phyloP scores from a whole-genome alignment of 257 asterid genomes.

The Euphrasia confusa region DNA sequence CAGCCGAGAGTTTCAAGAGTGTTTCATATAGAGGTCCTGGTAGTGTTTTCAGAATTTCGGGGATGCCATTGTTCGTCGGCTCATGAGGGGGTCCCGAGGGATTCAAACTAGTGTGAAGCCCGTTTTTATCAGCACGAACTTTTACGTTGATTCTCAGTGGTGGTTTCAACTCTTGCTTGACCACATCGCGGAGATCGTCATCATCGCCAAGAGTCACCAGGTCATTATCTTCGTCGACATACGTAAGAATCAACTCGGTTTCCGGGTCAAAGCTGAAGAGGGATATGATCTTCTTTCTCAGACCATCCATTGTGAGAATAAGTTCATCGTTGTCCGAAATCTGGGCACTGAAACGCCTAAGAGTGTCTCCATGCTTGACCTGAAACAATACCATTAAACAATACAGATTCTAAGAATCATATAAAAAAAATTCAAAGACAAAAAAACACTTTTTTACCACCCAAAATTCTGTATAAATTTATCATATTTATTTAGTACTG shows the following conservation, averaged over 20 bases:
- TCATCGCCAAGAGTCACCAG: conserved; percentile 68
- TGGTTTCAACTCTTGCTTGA: conserved; percentile 71
- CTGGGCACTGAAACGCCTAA: conserved; percentile 69
- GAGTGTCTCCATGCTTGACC: conserved; percentile 69
- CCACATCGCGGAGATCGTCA: conserved; percentile 70
- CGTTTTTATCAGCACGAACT: conserved; percentile 27
- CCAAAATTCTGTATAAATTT: no score
- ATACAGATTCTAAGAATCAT: no score
- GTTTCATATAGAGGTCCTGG: conserved; percentile 52
- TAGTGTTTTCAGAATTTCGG: conserved; percentile 37
- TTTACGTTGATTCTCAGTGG: conserved; percentile 68
- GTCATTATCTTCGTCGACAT: conserved; percentile 73
- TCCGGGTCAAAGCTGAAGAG: conserved; percentile 59
- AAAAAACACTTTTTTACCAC: no score
- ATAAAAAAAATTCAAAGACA: no score
- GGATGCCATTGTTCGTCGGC: conserved; percentile 27
- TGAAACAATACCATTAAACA: conserved; percentile 24
- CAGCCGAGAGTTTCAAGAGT: conserved; percentile 39
- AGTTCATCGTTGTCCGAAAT: conserved; percentile 31
- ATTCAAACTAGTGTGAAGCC: conserved; percentile 27
- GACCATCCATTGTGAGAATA: conserved; percentile 42
- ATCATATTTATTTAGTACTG: no score
- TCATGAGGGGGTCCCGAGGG: conserved; percentile 40
- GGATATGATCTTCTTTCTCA: conserved; percentile 51
- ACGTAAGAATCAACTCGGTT: conserved; percentile 55